Base-by-base conservation (phyloP, 2,329 filamentous ascomycete species). In the Clathrospora elynae region DNA sequence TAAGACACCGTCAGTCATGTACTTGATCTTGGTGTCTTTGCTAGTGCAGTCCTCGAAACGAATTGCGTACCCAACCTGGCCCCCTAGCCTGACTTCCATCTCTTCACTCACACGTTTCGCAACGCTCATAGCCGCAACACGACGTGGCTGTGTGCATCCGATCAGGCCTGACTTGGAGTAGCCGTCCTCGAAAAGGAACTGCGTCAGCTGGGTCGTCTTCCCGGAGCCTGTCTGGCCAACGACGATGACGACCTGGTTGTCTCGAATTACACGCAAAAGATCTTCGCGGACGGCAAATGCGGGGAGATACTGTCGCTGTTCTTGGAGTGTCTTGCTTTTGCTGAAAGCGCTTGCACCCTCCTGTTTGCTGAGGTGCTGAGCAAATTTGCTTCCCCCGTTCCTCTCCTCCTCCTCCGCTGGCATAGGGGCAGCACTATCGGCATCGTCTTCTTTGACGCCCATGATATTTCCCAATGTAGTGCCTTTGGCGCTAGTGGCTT, bases 41-140 rank as follows among this genome's bases (percentile, higher is more conserved):
- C 90, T 96, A 1, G 93, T 99, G 70, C 91, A 96, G 68, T 99
- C 95, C 67, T 99, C 93, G 62, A 99, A 99, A 39, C 93, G 90
- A 66, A 99, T 99, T 1, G 93, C 90, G 70, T 99, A 99, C 19
- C 93, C 93, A 24, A 99, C 95, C 0, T 86, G 81, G 42, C 86
- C 85, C 34, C 93, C 93, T 7, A 99, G 77, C 42, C 86, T 86
- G 30, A 95, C 90, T 57, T 96, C 88, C 95, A 99, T 99, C 73
- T 99, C 93, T 73, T 99, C 93, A 44, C 89, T 90, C 25, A 99
- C 93, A 76, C 93, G 90, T 71, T 97, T 97, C 2, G 93, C 93
- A 18, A 99, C 93, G 73, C 91, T 96, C 93, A 99, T 99, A 14
- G 93, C 93, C 16, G 93, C 93, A 22, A 99, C 95, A 78, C 93